Percentiles rank a stretch among this genome's conserved stretches.
Conservation (phyloP, 1,139 yeast species). For the Pichia sp. region DNA sequence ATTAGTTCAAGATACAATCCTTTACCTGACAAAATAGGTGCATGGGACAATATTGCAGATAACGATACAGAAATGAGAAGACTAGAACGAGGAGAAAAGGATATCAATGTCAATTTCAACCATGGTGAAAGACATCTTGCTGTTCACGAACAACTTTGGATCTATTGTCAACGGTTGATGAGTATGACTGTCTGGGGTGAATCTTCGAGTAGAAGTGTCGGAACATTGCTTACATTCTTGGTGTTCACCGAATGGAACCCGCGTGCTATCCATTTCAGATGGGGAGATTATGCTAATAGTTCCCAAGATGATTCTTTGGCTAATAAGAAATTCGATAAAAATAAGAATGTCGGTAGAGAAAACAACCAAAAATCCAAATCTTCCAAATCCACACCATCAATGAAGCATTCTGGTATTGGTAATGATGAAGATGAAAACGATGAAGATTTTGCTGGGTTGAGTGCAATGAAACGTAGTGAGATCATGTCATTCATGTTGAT, state of each 20-base stretch:
- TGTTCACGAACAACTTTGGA: slow-evolving; percentile 80
- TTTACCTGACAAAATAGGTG: slow-evolving; percentile 36
- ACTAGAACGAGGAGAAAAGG: slow-evolving; percentile 3
- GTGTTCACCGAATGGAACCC: slow-evolving; percentile 97
- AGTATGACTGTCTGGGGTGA: slow-evolving; percentile 95
- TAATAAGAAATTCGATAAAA: slow-evolving; percentile 10
- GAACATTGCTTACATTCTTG: slow-evolving; percentile 81
- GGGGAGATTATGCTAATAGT: slow-evolving; percentile 81
- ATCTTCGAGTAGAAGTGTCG: slow-evolving; percentile 83
- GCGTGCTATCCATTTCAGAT: slow-evolving; percentile 86
- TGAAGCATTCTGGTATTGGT: not conserved
- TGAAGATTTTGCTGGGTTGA: slow-evolving; percentile 66
- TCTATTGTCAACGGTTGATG: slow-evolving; percentile 74
- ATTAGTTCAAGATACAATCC: slow-evolving; percentile 75
- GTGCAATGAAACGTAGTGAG: slow-evolving; percentile 84
- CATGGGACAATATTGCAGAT: slow-evolving; percentile 21
- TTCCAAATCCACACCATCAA: too few species aligned
- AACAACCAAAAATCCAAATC: too few species aligned
- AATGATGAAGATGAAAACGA: slow-evolving; percentile 28
- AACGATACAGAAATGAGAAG: slow-evolving; percentile 25
- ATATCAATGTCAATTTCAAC: slow-evolving; percentile 10
- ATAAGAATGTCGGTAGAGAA: slow-evolving; percentile 15
- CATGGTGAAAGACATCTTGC: slow-evolving; percentile 42
- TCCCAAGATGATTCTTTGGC: slow-evolving; percentile 33
- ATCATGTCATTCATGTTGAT: slow-evolving; percentile 94